Evolutionary conservation across 106 monocot species (phyloP), one percentile per base, ranked within the genome.

Genomic region (Vanilla planifolia): DNA sequence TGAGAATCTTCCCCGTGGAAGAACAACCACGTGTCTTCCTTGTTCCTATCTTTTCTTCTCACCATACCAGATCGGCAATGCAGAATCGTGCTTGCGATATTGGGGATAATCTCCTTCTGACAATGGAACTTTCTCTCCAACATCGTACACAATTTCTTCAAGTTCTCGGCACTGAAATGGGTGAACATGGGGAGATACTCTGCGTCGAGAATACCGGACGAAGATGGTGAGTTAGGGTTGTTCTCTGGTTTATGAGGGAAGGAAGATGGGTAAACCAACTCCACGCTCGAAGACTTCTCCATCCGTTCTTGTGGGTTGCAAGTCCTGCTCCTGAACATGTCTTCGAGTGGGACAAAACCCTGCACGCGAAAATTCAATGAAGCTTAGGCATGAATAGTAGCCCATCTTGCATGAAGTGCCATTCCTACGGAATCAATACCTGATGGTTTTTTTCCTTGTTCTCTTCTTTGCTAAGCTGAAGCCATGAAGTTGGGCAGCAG

Each of bases 21-120:
- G 60, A 92, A 76, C 53, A 92, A 16, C 92, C 92, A 92, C 16
- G 92, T 92, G 10, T 87, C 92, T 51, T 87, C 92, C 55, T 87
- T 11, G 15, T 69, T 40, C 68, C 33, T 58, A 62, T 83, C 62
- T 67, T 72, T 67, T 20, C 67, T 56, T n/a, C 72, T 65, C 29
- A 66, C 32, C 71, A 84, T 69, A n/a, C 89, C 84, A 0, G 89
- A 89, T 37, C 89, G 50, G 56, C 80, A 80, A 14, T 75, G 73
- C 20, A 89, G 80, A 47, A 84, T 33, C 23, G 71, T 75, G 71
- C 80, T 80, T 2, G 89, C 80, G 6, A 89, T 84, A 25, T 89
- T 80, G 10, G 89, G 80, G 40, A 89, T 72, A 46, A 89, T 78
- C 10, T 74, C 68, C 61, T 72, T 62, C 37, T 84, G 84, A 74